phyloP scores from a whole-genome alignment of 768 basidiomycete species.

The Lentinula boryana region DNA sequence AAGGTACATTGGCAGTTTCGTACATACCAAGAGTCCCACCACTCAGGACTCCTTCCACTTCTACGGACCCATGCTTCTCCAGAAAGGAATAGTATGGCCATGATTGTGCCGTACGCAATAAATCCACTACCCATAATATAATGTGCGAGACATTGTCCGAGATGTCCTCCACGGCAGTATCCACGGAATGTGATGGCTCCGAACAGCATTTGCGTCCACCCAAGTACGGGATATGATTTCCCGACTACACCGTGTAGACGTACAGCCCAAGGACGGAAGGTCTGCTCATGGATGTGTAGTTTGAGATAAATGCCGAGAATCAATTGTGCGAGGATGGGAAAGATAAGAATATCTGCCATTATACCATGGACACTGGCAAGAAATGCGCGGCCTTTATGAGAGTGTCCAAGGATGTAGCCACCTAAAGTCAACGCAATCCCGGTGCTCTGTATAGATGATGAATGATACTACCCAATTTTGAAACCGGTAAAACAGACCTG shows the following conservation, averaged over 20 bases:
- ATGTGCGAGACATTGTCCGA: constrained; percentile 85
- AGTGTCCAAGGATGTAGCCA: constrained; percentile 79
- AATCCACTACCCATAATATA: constrained; percentile 91
- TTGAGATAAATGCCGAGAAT: constrained; percentile 84
- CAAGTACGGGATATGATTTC: constrained; percentile 76
- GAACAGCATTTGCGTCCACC: constrained; percentile 87
- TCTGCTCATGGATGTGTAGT: constrained; percentile 79
- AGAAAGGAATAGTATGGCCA: constrained; percentile 70
- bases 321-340: constrained; percentile 64
- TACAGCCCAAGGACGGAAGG: constrained; percentile 67
- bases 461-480: not conserved
- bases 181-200: constrained; percentile 70
- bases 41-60: constrained; percentile 73
- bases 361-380: constrained; percentile 66
- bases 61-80: constrained; percentile 75
- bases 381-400: constrained; percentile 80
- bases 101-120: constrained; percentile 78
- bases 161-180: constrained; percentile 71
- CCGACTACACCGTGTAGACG: constrained; percentile 73
- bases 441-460: constrained; percentile 34
- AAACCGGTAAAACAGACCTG: constrained; percentile 44
- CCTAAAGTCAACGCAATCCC: constrained; percentile 65
- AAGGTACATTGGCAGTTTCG: constrained; percentile 2
- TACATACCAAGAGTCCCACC: constrained; percentile 75
- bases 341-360: constrained; percentile 59